A percentile compares a stretch with the other conserved stretches of the same genome.
Conservation (phyloP, 129 eudicot genomes). For the Lactuca sativa region DNA sequence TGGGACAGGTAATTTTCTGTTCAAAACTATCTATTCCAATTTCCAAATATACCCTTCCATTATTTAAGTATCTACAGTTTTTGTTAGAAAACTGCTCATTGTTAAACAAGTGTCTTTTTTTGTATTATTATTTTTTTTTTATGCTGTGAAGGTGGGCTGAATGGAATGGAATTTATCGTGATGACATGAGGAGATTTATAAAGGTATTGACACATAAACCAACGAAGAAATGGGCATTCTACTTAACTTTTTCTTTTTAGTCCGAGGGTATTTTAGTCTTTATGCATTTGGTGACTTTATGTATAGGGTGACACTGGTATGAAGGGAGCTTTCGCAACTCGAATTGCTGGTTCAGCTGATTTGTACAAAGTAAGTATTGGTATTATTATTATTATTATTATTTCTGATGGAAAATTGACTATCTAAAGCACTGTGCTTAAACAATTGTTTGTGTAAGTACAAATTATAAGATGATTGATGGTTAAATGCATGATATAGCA, state of each 20-base stretch:
- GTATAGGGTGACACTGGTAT: conserved; percentile 80
- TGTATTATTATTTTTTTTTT: conserved; percentile 12
- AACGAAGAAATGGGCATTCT: neutral
- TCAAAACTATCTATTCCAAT: neutral
- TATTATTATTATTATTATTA: too few relatives aligned
- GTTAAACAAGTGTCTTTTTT: conserved; percentile 3
- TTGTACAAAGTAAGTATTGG: conserved; percentile 62
- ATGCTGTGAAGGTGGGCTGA: conserved; percentile 86
- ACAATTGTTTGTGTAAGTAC: too few relatives aligned
- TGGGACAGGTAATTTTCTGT: conserved; percentile 78
- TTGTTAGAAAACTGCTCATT: neutral
- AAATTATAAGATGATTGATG: too few relatives aligned
- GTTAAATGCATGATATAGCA: too few relatives aligned
- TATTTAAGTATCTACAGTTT: neutral
- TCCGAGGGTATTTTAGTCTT: conserved; percentile 18
- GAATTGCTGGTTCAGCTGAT: conserved; percentile 95
- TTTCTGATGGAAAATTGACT: too few relatives aligned
- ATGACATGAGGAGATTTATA: conserved; percentile 83
- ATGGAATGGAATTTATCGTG: conserved; percentile 98
- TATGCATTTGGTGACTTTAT: conserved; percentile 18
- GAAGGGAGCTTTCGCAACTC: conserved; percentile 94
- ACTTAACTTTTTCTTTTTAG: neutral
- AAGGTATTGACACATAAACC: conserved; percentile 48
- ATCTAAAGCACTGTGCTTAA: too few relatives aligned
- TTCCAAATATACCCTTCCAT: too few relatives aligned